Evolutionary conservation across 2,329 filamentous ascomycete species (phyloP), one percentile per base, ranked within the genome.

Genomic region (Dichotomopilus funicola): DNA sequence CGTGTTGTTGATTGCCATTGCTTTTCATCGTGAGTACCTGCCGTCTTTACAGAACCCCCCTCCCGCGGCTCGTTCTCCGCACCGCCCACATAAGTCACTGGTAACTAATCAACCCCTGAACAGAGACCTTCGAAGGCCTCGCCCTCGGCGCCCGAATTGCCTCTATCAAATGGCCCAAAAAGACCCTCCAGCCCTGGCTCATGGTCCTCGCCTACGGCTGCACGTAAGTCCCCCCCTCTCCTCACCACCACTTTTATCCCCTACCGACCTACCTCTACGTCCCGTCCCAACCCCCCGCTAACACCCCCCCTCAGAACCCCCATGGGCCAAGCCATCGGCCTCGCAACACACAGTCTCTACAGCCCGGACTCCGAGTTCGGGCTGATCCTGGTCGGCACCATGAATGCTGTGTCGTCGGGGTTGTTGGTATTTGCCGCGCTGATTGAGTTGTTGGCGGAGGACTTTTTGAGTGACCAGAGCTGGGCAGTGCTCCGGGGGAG

Each of bases 101-200:
- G n/a, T n/a, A n/a, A n/a, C n/a, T n/a, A n/a, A n/a, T n/a, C n/a
- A 8, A 35, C 51, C n/a, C 78, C 79, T 3, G 61, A 79, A 34
- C 36, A 63, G 61, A 95, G 73, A 90, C 88, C 0, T 95, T 95
- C 61, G 90, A 95, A 73, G 90, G 90, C 1, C 83, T 95, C 10
- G 90, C 90, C 0, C 80, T 95, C 3, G 90, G 90, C 3, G 87
- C 88, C 47, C 86, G 90, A 54, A 95, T 95, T 64, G 88, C 89
- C 0, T 85, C 87, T 6, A 83, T 95, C 37, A 82, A 86, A 66
- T 96, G 96, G 66, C 82, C 87, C 0, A 78, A 80, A 19, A 78
- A 79, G 2, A 92, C 88, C 0, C 72, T 81, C 2, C 88, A 88
- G 51, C 92, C 94, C 0, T 95, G 87, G 87, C 75, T 90, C 6